Conservation (phyloP, 2,329 filamentous ascomycete species). For the Lojkania enalia region DNA sequence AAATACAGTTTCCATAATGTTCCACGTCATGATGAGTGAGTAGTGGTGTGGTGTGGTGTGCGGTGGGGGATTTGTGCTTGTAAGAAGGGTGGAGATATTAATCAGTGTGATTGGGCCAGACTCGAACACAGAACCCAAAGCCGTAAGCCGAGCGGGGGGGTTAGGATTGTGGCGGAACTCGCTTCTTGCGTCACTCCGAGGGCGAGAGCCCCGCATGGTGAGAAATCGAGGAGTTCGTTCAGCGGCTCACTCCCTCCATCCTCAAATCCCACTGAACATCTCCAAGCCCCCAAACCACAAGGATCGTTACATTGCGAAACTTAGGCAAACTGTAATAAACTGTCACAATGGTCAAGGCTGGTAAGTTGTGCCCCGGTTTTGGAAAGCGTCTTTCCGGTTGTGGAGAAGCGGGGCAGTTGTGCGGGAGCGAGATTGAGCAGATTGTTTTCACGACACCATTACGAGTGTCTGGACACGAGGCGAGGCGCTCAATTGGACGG, state of each 20-base stretch:
- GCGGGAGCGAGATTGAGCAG: constrained; percentile 62
- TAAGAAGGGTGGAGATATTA: too few species aligned
- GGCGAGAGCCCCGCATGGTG: constrained; percentile 35
- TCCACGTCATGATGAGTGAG: background rate
- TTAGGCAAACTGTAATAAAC: too few species aligned
- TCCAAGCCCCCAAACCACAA: too few species aligned
- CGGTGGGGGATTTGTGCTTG: background rate
- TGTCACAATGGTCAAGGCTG: constrained; percentile 98
- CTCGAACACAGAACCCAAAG: too few species aligned
- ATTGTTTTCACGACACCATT: constrained; percentile 47
- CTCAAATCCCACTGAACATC: too few species aligned
- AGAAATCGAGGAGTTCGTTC: background rate
- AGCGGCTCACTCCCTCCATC: background rate
- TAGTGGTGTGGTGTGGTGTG: background rate
- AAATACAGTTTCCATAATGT: background rate
- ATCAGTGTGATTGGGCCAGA: constrained; percentile 26
- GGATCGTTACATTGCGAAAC: too few species aligned
- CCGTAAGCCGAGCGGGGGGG: constrained; percentile 10
- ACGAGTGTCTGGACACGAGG: constrained; percentile 12
- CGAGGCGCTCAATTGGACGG: constrained; percentile 25
- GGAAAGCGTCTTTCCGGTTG: constrained; percentile 24
- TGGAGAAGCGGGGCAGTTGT: constrained; percentile 41
- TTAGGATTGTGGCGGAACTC: constrained; percentile 18
- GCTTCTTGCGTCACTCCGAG: constrained; percentile 39
- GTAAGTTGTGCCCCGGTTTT: constrained; percentile 59